Evolutionary conservation across 495 filamentous ascomycete genomes (phyloP).

Genomic region (Letharia columbiana): DNA sequence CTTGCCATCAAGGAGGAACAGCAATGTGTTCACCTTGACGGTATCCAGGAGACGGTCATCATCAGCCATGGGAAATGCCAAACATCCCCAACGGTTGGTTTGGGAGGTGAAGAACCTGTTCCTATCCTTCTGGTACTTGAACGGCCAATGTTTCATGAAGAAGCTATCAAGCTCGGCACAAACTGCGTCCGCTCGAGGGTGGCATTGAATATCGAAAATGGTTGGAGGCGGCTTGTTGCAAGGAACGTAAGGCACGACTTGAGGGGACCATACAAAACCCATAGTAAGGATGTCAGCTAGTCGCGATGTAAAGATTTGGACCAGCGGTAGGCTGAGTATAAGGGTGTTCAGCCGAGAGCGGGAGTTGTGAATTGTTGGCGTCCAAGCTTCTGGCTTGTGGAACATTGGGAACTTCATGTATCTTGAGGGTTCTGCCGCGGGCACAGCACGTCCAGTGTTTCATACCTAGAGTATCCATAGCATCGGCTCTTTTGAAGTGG

Average conservation of each 20-base stretch:
- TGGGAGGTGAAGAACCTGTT: slow-evolving; percentile 30
- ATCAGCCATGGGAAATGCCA: slow-evolving; percentile 30
- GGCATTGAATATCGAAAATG: slow-evolving; percentile 3
- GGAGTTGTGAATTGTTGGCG: not conserved
- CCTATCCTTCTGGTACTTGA: slow-evolving; percentile 22
- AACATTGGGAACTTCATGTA: not conserved
- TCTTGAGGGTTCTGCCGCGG: not conserved
- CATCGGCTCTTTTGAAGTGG: not conserved
- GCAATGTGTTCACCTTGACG: slow-evolving; percentile 29
- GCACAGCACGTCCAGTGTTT: not conserved
- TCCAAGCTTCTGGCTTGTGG: not conserved
- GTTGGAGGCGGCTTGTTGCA: slow-evolving; percentile 11
- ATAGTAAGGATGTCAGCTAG: not conserved
- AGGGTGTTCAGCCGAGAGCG: not conserved
- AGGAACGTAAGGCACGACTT: slow-evolving; percentile 5
- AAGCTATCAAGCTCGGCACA: slow-evolving; percentile 28
- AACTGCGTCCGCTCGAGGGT: slow-evolving; percentile 10
- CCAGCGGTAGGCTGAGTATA: not conserved
- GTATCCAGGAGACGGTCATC: slow-evolving; percentile 31
- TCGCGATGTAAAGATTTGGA: not conserved
- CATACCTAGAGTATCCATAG: not conserved
- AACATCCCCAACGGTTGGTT: slow-evolving; percentile 31
- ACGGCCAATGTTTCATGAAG: slow-evolving; percentile 36
- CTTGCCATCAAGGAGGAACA: slow-evolving; percentile 35
- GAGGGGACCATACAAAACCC: slow-evolving; percentile 3